phyloP scores from a whole-genome alignment of 108 stramenopile species.

The Fistulifera solaris region DNA sequence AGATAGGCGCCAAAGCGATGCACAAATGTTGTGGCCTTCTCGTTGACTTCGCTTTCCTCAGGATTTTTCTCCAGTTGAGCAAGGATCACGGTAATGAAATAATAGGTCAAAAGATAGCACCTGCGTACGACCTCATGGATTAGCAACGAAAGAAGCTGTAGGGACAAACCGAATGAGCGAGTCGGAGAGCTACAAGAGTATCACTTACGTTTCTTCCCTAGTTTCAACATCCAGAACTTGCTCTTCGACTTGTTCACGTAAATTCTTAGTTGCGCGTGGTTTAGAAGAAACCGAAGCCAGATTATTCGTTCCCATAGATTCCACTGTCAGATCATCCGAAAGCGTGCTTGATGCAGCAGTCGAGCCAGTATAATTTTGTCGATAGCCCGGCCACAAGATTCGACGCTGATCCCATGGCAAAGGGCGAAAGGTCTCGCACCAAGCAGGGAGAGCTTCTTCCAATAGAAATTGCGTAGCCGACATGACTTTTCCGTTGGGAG shows the following conservation, averaged over 20 bases:
- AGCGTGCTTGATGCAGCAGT: constrained; percentile 1
- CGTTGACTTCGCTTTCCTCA: constrained; percentile 18
- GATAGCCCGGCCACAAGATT: constrained; percentile 51
- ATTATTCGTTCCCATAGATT: constrained; percentile 29
- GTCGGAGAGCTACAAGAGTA: neutral
- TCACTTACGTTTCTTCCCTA: constrained; percentile 62
- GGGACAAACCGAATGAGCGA: constrained; percentile 1
- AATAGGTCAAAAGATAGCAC: constrained; percentile 71
- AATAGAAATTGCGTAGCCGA: constrained; percentile 65
- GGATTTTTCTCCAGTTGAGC: neutral
- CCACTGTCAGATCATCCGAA: constrained; percentile 17
- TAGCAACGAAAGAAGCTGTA: constrained; percentile 2
- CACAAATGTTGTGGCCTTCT: constrained; percentile 29
- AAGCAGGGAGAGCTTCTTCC: constrained; percentile 53
- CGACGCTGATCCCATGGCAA: constrained; percentile 62
- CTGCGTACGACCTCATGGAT: constrained; percentile 12
- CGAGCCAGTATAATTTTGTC: neutral
- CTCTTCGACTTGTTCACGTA: constrained; percentile 60
- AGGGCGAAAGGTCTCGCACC: constrained; percentile 72
- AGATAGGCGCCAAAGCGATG: constrained; percentile 68
- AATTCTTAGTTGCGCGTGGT: constrained; percentile 36
- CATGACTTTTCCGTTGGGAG: neutral
- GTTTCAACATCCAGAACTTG: constrained; percentile 62
- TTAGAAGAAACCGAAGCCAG: constrained; percentile 5
- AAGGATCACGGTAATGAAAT: constrained; percentile 55